Evolutionary conservation across 192 early-diverging fungal genomes (phyloP), one percentile per base, ranked within the genome.

Genomic region (Coemansia sp.): DNA sequence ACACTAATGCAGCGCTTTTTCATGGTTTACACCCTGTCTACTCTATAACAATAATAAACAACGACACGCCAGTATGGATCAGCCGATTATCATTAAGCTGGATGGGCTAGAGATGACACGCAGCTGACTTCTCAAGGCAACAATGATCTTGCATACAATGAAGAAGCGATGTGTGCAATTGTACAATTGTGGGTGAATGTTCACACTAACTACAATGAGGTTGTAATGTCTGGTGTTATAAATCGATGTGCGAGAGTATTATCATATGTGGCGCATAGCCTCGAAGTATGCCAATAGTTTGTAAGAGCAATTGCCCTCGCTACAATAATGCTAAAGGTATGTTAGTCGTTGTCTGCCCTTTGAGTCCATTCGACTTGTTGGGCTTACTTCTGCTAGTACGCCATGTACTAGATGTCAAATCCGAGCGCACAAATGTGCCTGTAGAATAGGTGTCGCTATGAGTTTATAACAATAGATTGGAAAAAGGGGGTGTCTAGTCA

Each of bases 141-240:
- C 46, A 24, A 48, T 48, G 19, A n/a, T 48, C 21, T 19, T 19
- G 19, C 46, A 19, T 57, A 57, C 31, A 57, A 57, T 57, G 31
- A 57, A 34, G 16, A 24, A 1, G 19, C 34, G 35, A n/a, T 37
- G 36, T 2, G 35, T 8, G 11, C 48, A 64, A 64, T 64, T 64
- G 63, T 64, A 64, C 63, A 64, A 64, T 64, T 64, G 63, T 44
- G 13, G 3, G 14, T 10, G 10, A 2, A 10, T 35, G 10, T 13
- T 2, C 6, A n/a, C 8, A 4, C 8, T 44, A 24, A 37, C 33
- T 64, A 51, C 63, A 64, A 64, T 64, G 29, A 2, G n/a, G 5
- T 21, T 60, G 9, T 39, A 27, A 19, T 9, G 17, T 37, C 36
- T 40, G 29, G 35, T 37, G 19, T 39, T 24, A 21, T 19, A 8